These are phyloP conservation scores for Poterioochromonas sp. DNA, from an alignment of 352 stramenopile genomes.

Conservation along the genomic window DNA sequence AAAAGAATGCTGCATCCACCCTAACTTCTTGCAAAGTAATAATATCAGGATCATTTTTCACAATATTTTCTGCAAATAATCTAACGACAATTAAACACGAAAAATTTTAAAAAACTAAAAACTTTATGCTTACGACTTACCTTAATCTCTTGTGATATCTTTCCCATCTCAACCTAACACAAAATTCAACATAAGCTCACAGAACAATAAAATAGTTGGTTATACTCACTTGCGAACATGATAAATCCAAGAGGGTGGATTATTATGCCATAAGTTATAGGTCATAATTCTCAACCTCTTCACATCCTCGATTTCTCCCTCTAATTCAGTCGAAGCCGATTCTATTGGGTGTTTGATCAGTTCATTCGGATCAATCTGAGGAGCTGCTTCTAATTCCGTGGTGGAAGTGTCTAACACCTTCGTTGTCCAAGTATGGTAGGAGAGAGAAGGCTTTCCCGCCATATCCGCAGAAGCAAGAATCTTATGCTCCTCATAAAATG, in stretches of 20 bases:
- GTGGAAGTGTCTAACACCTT: background rate
- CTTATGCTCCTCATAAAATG: background rate
- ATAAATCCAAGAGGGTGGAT: background rate
- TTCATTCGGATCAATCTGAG: background rate
- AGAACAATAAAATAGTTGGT: background rate
- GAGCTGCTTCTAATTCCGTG: background rate
- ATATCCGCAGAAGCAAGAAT: background rate
- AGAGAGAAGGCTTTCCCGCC: background rate
- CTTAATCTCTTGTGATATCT: background rate
- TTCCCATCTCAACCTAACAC: slow-evolving; percentile 6
- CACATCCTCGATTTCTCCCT: background rate
- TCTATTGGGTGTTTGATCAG: background rate
- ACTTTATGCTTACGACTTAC: background rate
- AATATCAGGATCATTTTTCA: slow-evolving; percentile 17
- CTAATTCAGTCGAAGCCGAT: background rate
- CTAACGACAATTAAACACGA: background rate
- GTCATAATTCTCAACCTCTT: background rate
- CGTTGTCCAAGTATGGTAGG: background rate
- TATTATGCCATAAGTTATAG: slow-evolving; percentile 31
- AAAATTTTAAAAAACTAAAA: background rate
- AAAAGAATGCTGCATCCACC: background rate
- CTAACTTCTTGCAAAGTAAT: slow-evolving; percentile 25
- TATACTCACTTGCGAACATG: background rate
- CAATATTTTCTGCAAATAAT: slow-evolving; percentile 10
- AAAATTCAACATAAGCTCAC: background rate